Evolutionary conservation across 495 filamentous ascomycete species (phyloP).

Genomic region (Aspergillus homomorphus): DNA sequence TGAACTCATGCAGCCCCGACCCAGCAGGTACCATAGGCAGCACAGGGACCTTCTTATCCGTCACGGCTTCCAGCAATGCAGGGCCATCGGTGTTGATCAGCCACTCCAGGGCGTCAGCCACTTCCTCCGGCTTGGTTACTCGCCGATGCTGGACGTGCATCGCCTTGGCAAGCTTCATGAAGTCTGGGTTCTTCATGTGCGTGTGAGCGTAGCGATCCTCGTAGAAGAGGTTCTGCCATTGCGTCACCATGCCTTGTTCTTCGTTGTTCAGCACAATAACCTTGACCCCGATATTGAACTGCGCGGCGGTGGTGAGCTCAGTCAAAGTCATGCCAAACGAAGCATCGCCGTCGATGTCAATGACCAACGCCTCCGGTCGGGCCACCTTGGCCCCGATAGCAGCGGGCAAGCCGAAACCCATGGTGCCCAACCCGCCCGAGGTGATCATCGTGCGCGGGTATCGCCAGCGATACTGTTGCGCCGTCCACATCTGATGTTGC

Average conservation of each 20-base stretch:
- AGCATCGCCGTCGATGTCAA: constrained; percentile 94
- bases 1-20: constrained; percentile 84
- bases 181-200: constrained; percentile 85
- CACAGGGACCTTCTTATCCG: constrained; percentile 88
- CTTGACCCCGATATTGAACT: constrained; percentile 93
- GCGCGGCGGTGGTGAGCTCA: constrained; percentile 81
- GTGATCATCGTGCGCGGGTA: constrained; percentile 85
- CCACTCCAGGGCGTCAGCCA: constrained; percentile 79
- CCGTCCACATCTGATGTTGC: constrained; percentile 97
- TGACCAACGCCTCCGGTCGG: constrained; percentile 76
- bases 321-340: constrained; percentile 97
- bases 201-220: constrained; percentile 89
- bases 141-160: constrained; percentile 74
- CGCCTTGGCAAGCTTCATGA: constrained; percentile 77
- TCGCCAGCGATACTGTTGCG: constrained; percentile 91
- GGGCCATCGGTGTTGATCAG: constrained; percentile 79
- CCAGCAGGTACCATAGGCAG: constrained; percentile 94
- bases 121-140: constrained; percentile 63
- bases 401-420: constrained; percentile 91
- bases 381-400: constrained; percentile 95
- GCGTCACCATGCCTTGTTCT: constrained; percentile 92
- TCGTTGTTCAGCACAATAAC: constrained; percentile 93
- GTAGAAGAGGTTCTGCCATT: constrained; percentile 94
- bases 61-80: constrained; percentile 59
- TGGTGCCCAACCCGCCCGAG: constrained; percentile 88